Evolutionary conservation across 768 basidiomycete species (phyloP).

Genomic region (Astraeus odoratus): DNA sequence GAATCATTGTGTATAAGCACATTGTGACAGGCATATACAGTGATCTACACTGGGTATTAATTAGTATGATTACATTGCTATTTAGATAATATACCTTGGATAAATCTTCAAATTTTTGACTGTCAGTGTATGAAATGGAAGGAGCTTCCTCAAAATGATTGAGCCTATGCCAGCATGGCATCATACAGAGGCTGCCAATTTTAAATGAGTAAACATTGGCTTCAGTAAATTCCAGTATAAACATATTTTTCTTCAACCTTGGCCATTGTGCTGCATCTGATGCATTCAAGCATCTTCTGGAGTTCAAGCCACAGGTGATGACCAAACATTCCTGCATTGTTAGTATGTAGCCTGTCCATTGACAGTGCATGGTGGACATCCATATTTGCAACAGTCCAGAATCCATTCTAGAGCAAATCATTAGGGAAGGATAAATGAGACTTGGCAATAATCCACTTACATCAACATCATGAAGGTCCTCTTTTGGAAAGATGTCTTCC

Average conservation of each 20-base stretch:
- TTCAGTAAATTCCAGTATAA: constrained; percentile 26
- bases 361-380: constrained; percentile 29
- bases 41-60: constrained; percentile 15
- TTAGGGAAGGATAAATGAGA: constrained; percentile 3
- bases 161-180: constrained; percentile 29
- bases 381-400: constrained; percentile 28
- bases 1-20: constrained; percentile 10
- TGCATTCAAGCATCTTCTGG: constrained; percentile 22
- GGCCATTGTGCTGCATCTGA: constrained; percentile 26
- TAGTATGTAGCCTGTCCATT: constrained; percentile 35
- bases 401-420: constrained; percentile 19
- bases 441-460: constrained; percentile 26
- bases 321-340: constrained; percentile 26
- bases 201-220: constrained; percentile 10
- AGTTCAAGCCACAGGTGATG: constrained; percentile 27
- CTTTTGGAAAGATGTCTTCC: constrained; percentile 19
- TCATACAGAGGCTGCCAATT: constrained; percentile 16
- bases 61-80: too few species aligned
- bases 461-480: constrained; percentile 27
- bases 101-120: constrained; percentile 30
- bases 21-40: constrained; percentile 23
- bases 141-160: constrained; percentile 24
- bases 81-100: constrained; percentile 21
- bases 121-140: constrained; percentile 27
- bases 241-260: constrained; percentile 26